Conservation (phyloP, 179 eudicot species). For the Silene vulgaris region DNA sequence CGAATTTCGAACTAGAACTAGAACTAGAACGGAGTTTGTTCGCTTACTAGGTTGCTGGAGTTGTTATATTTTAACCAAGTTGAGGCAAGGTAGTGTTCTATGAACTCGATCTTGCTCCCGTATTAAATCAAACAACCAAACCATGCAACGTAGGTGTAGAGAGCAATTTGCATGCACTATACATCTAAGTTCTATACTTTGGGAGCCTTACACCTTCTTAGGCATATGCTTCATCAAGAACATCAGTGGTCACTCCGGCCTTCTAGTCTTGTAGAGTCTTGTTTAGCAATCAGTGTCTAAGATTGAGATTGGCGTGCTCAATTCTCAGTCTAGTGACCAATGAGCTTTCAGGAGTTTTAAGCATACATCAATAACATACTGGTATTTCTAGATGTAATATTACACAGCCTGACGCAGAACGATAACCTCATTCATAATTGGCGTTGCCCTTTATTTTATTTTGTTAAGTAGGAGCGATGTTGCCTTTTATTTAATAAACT, state of each 20-base stretch:
- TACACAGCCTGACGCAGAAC: background rate
- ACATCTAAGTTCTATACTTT: background rate
- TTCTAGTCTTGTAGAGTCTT: too few species aligned
- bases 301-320: background rate
- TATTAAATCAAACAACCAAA: too few species aligned
- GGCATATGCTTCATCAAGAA: too few species aligned
- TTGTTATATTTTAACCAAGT: too few species aligned
- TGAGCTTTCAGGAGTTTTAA: background rate
- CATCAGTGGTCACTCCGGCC: too few species aligned
- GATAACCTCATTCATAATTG: background rate
- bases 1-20: too few species aligned
- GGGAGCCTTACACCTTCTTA: too few species aligned
- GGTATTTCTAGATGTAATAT: background rate
- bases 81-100: too few species aligned
- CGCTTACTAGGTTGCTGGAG: too few species aligned
- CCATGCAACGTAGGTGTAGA: background rate
- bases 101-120: too few species aligned
- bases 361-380: background rate
- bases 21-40: too few species aligned
- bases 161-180: background rate
- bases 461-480: background rate
- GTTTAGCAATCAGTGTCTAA: background rate
- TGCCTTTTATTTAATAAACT: background rate
- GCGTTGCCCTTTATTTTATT: background rate
- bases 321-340: background rate